Evolutionary conservation across 129 eudicot species (phyloP).

Genomic region (Solidago caesia): DNA sequence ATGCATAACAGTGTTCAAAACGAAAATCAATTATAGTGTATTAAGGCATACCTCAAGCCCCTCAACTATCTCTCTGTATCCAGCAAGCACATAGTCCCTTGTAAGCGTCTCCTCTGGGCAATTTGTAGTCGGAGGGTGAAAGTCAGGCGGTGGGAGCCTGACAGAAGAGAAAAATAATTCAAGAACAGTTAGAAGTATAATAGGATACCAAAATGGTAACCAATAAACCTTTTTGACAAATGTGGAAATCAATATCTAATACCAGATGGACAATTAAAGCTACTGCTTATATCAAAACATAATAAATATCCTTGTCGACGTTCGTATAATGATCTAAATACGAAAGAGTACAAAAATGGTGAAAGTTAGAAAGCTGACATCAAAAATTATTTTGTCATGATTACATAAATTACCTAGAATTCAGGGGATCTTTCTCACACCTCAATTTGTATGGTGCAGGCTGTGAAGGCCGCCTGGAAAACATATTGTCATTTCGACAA

Average conservation of each 20-base stretch:
- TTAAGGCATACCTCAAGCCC: slow-evolving; percentile 78
- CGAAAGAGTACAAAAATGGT: neutral
- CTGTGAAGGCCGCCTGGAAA: slow-evolving; percentile 65
- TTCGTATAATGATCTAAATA: neutral
- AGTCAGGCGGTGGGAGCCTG: slow-evolving; percentile 98
- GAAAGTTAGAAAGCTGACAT: neutral
- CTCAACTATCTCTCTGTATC: slow-evolving; percentile 95
- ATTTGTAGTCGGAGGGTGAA: slow-evolving; percentile 76
- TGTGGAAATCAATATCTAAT: neutral
- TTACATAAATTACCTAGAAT: slow-evolving; percentile 65
- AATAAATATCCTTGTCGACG: neutral
- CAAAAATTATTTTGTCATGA: neutral
- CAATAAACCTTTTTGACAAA: too few relatives aligned
- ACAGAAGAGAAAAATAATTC: neutral
- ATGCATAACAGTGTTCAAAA: neutral
- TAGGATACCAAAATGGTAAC: too few relatives aligned
- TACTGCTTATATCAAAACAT: neutral
- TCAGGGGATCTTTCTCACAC: slow-evolving; percentile 91
- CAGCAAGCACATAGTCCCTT: slow-evolving; percentile 81
- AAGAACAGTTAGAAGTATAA: too few relatives aligned
- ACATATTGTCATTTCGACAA: slow-evolving; percentile 12
- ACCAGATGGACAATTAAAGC: neutral
- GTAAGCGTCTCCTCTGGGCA: slow-evolving; percentile 97
- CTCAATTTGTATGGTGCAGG: slow-evolving; percentile 73
- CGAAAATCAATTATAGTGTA: neutral